Percentiles rank a stretch among this genome's conserved stretches.
Evolutionary conservation across 148 eudicot genomes (phyloP).

Genomic region (Limonium bicolor): DNA sequence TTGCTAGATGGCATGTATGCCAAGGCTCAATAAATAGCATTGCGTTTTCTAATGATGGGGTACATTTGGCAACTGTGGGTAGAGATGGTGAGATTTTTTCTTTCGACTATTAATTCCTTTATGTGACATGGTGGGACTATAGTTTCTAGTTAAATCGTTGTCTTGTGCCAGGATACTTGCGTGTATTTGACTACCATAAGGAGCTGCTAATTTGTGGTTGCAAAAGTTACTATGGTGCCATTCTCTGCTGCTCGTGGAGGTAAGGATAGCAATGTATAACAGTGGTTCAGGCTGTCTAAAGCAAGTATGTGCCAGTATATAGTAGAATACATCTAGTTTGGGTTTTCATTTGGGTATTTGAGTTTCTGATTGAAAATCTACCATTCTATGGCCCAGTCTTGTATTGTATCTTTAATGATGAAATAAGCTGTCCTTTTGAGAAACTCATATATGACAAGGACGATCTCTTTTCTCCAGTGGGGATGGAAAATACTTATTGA

Average conservation of each 20-base stretch:
- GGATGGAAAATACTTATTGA: slow-evolving; percentile 69
- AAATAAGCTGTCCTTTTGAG: no score
- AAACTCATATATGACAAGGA: no score
- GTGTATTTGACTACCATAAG: slow-evolving; percentile 56
- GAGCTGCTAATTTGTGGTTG: slow-evolving; percentile 75
- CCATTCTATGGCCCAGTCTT: no score
- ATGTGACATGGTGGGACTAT: neutral
- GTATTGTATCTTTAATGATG: no score
- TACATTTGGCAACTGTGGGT: slow-evolving; percentile 61
- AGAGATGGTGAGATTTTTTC: slow-evolving; percentile 53
- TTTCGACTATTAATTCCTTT: neutral
- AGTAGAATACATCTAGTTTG: no score
- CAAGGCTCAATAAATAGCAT: slow-evolving; percentile 69
- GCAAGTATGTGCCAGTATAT: no score
- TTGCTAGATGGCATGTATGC: slow-evolving; percentile 80
- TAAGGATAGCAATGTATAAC: slow-evolving; percentile 4
- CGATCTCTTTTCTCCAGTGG: slow-evolving; percentile 25
- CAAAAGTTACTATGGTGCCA: slow-evolving; percentile 75
- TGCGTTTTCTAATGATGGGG: slow-evolving; percentile 61
- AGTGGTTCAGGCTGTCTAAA: no score
- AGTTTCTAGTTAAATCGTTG: neutral
- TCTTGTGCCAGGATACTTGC: slow-evolving; percentile 64
- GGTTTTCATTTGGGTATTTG: no score
- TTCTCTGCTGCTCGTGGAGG: slow-evolving; percentile 86
- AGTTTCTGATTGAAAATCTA: no score